Conservation (phyloP, 2,329 filamentous ascomycete species). For the Colletotrichum liaoningense region DNA sequence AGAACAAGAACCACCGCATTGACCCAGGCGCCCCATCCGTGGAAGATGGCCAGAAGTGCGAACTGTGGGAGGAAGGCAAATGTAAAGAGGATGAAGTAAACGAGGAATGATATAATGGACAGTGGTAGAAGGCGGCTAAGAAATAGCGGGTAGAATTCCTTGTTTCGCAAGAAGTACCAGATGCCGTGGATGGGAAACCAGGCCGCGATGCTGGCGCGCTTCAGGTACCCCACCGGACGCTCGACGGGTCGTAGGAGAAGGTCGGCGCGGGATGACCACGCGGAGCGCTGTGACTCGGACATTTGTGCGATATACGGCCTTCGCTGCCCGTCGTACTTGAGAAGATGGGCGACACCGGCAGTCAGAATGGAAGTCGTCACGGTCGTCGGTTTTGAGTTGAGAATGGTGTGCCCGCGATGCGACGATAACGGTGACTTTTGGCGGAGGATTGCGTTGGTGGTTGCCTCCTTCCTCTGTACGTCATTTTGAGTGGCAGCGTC, state of each 20-base stretch:
- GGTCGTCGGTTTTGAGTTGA: slow-evolving; percentile 1
- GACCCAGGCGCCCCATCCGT: slow-evolving; percentile 88
- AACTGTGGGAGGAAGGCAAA: slow-evolving; percentile 92
- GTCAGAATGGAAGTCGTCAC: not conserved
- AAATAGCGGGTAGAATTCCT: slow-evolving; percentile 86
- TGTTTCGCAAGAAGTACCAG: slow-evolving; percentile 82
- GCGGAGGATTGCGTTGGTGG: not conserved
- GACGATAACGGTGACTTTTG: not conserved
- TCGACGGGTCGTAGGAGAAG: slow-evolving; percentile 40
- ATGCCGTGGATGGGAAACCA: slow-evolving; percentile 77
- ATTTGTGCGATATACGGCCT: not conserved
- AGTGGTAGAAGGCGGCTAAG: slow-evolving; percentile 82
- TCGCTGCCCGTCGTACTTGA: not conserved
- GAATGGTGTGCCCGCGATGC: not conserved
- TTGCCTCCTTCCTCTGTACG: slow-evolving; percentile 9
- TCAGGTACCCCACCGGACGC: slow-evolving; percentile 55
- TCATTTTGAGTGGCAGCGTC: not conserved
- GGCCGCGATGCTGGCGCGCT: slow-evolving; percentile 57
- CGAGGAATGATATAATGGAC: slow-evolving; percentile 82
- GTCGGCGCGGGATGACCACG: slow-evolving; percentile 30
- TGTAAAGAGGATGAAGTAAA: slow-evolving; percentile 87
- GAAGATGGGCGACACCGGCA: no score
- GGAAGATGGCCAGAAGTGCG: slow-evolving; percentile 89
- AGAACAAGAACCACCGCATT: slow-evolving; percentile 89
- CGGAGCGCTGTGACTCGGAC: slow-evolving; percentile 22